These are phyloP conservation scores for Closterium sp. DNA, from an alignment of 139 green algal species.

Conservation along the genomic window DNA sequence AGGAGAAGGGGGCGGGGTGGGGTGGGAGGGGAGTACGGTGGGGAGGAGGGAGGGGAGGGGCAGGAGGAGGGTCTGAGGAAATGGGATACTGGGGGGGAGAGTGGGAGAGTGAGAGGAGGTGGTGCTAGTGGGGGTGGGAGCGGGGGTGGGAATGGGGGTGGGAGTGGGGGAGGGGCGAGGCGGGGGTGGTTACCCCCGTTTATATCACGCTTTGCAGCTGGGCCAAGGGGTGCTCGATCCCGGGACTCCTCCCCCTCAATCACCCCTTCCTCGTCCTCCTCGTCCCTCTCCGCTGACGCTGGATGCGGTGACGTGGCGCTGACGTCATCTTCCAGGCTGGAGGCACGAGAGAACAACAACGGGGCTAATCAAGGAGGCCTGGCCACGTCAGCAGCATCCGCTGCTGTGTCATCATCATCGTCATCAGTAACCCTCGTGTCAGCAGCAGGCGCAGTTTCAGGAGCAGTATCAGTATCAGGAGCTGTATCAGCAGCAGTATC, in stretches of 20 bases:
- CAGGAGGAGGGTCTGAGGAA: not conserved
- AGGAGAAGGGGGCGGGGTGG: not conserved
- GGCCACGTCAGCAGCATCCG: not conserved
- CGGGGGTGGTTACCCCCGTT: not conserved
- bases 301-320: constrained; percentile 8
- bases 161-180: constrained; percentile 4
- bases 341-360: not conserved
- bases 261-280: not conserved
- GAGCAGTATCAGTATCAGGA: not conserved
- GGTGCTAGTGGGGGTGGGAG: not conserved
- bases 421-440: not conserved
- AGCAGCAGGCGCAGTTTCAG: not conserved
- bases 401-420: not conserved
- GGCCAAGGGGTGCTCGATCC: not conserved
- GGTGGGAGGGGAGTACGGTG: not conserved
- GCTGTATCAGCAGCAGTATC: not conserved
- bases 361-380: not conserved
- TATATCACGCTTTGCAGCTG: not conserved
- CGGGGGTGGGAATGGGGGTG: not conserved
- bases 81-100: not conserved
- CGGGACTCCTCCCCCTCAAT: not conserved
- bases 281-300: not conserved
- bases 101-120: not conserved
- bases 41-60: not conserved
- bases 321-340: not conserved